Evolutionary conservation across 495 filamentous ascomycete genomes (phyloP).

Genomic region (Sabuloglossum arenarium): DNA sequence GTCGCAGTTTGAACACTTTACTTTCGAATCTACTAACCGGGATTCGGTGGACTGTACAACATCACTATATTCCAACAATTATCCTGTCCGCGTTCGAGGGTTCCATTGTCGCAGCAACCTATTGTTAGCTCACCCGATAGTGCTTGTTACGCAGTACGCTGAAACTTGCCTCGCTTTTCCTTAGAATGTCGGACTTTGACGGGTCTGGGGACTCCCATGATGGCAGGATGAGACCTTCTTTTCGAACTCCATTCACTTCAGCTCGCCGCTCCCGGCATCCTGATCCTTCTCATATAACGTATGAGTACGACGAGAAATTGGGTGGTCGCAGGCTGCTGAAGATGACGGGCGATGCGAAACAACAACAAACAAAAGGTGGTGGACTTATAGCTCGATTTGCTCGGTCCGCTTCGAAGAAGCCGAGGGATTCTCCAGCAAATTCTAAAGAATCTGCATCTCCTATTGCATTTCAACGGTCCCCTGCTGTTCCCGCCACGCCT

Average conservation of each 20-base stretch:
- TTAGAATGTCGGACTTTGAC: background rate
- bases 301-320: background rate
- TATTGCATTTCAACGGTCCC: background rate
- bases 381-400: background rate
- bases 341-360: background rate
- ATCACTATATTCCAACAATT: background rate
- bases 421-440: background rate
- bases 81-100: background rate
- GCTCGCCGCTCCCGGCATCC: background rate
- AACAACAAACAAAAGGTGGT: background rate
- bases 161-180: background rate
- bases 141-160: background rate
- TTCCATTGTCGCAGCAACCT: background rate
- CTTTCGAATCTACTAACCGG: no score
- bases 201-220: background rate
- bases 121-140: background rate
- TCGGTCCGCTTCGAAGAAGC: background rate
- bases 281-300: background rate
- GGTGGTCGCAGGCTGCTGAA: background rate
- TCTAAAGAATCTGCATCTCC: background rate
- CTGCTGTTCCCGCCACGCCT: background rate
- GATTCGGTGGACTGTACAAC: no score
- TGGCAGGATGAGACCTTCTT: background rate
- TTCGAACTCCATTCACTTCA: background rate
- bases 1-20: no score